These are phyloP conservation scores for Roridomyces roridus DNA, from an alignment of 768 basidiomycete genomes.

Conservation along the genomic window DNA sequence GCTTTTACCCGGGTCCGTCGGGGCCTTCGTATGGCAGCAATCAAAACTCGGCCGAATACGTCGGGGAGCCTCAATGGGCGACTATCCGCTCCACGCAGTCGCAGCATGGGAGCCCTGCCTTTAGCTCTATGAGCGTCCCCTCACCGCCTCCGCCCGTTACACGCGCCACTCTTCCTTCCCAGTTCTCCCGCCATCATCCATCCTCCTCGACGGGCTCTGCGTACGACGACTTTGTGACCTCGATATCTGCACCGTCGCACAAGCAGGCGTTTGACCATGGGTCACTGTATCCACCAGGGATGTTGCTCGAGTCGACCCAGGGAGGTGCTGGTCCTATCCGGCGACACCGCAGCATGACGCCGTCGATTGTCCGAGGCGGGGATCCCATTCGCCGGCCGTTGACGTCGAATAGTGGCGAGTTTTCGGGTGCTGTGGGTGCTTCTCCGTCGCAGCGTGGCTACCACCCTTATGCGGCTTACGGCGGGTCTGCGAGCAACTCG, in stretches of 20 bases:
- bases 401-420: slow-evolving; percentile 50
- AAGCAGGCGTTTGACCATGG: slow-evolving; percentile 70
- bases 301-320: slow-evolving; percentile 36
- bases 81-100: slow-evolving; percentile 33
- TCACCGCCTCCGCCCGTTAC: slow-evolving; percentile 41
- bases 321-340: slow-evolving; percentile 41
- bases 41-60: slow-evolving; percentile 29
- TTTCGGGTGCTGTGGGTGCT: slow-evolving; percentile 36
- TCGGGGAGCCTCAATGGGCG: slow-evolving; percentile 43
- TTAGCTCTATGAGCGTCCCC: slow-evolving; percentile 44
- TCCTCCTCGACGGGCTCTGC: slow-evolving; percentile 35
- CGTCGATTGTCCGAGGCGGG: slow-evolving; percentile 60
- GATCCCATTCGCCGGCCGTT: slow-evolving; percentile 56
- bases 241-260: slow-evolving; percentile 73
- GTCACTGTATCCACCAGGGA: slow-evolving; percentile 52
- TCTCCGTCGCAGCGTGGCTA: slow-evolving; percentile 54
- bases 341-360: slow-evolving; percentile 80
- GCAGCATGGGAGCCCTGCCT: slow-evolving; percentile 48
- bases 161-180: slow-evolving; percentile 23
- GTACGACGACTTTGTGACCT: slow-evolving; percentile 49
- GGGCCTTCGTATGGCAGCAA: slow-evolving; percentile 28
- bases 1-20: slow-evolving; percentile 24
- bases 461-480: slow-evolving; percentile 59
- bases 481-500: slow-evolving; percentile 37
- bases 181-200: slow-evolving; percentile 30